Conservation (phyloP, 805 yeast species). For the Suhomyces kilbournensis region DNA sequence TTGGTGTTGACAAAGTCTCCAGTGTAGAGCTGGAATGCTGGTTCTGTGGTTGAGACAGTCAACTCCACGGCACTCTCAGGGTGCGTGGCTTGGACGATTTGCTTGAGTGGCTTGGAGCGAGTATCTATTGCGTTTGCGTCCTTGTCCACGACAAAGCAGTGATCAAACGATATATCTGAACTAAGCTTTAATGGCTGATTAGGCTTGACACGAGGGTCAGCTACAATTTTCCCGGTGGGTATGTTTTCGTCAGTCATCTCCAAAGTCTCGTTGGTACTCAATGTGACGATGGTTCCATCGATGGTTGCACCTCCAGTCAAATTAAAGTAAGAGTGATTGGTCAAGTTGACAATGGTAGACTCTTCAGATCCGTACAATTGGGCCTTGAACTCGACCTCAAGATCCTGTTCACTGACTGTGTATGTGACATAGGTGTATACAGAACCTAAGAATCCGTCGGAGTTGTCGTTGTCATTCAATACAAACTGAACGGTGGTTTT, state of each 20-base stretch:
- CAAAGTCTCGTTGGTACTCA: conserved; percentile 39
- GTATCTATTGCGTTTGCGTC: conserved; percentile 44
- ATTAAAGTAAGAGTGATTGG: conserved; percentile 65
- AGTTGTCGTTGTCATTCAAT: conserved; percentile 44
- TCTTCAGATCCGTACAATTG: conserved; percentile 16
- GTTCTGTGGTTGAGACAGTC: conserved; percentile 55
- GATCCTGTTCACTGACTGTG: conserved; percentile 34
- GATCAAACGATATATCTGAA: conserved; percentile 35
- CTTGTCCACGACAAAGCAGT: conserved; percentile 47
- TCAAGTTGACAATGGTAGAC: conserved; percentile 52
- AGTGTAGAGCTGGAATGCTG: conserved; percentile 63
- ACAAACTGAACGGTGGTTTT: conserved; percentile 35
- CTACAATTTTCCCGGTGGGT: conserved; percentile 47
- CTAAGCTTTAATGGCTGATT: conserved; percentile 18
- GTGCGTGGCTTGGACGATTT: conserved; percentile 43
- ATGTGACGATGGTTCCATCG: conserved; percentile 30
- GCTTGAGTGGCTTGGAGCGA: conserved; percentile 31
- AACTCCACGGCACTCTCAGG: conserved; percentile 43
- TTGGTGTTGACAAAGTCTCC: conserved; percentile 48
- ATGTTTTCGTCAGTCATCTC: conserved; percentile 38
- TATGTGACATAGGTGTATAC: conserved; percentile 47
- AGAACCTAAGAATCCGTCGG: conserved; percentile 62
- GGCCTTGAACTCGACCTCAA: conserved; percentile 46
- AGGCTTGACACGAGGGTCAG: conserved; percentile 4
- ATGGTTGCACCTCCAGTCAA: conserved; percentile 29